Evolutionary conservation across 2,329 filamentous ascomycete species (phyloP), one percentile per base, ranked within the genome.

Genomic region (Botrytis hyacinthi): DNA sequence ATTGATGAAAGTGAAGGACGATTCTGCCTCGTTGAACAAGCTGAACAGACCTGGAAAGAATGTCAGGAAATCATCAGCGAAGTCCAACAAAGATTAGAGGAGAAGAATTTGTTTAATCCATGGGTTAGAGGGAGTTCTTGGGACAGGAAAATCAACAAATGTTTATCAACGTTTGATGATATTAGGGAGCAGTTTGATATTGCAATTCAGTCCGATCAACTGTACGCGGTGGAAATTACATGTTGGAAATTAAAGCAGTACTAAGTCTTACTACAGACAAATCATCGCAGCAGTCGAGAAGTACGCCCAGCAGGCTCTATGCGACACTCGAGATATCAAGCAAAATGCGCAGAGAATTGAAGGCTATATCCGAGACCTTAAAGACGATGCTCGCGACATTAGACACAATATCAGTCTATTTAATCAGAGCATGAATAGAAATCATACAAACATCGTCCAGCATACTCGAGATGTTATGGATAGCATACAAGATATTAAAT

Each of bases 191-290:
- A 59, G 9, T 57, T 70, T 57, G 51, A 70, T 32, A 32, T 70
- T n/a, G 67, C 51, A 32, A 60, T 70, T 20, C 54, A 70, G 29
- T 59, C 48, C 35, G 54, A 60, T 44, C 51, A 70, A 60, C 67
- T 70, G 67, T 70, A 62, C 8, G 37, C 16, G 14, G 12, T 40
- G 35, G 40, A 37, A 9, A 69, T 10, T 44, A 29, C 16, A 5
- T 35, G 10, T 7, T 20, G 12, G 26, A 29, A 42, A 18, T n/a
- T 37, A 10, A 42, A 57, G 67, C n/a, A 5, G 18, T 8, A 29
- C 35, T 59, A 42, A 70, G 42, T 26, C 14, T 32, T 26, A 4
- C 37, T 37, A 20, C 67, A 44, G 67, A 8, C 37, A 57, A 32
- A 16, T 60, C n/a, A 32, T 70, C 42, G 12, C 22, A 35, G 51